These are phyloP conservation scores for Nicotiana noctiflora DNA, from an alignment of 257 asterid genomes.

Conservation along the genomic window DNA sequence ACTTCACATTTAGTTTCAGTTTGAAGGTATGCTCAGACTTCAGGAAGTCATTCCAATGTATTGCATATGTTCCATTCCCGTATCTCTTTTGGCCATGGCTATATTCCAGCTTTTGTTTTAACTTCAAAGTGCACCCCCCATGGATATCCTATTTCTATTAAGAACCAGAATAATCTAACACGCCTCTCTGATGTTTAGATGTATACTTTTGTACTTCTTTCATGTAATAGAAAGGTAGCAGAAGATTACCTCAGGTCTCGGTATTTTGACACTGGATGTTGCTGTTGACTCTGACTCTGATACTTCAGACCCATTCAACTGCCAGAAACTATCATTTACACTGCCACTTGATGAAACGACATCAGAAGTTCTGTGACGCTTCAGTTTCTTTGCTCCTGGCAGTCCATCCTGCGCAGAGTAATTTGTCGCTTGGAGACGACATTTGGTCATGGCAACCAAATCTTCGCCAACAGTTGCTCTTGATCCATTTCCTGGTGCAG, in stretches of 20 bases:
- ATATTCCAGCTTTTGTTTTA: background rate
- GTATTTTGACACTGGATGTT: slow-evolving; percentile 46
- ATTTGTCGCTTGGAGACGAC: slow-evolving; percentile 66
- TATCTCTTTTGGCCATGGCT: background rate
- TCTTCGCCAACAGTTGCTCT: slow-evolving; percentile 83
- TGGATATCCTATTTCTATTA: background rate
- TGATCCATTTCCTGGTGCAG: slow-evolving; percentile 87
- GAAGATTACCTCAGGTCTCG: slow-evolving; percentile 42
- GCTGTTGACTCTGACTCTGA: slow-evolving; percentile 78
- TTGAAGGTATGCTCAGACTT: no score
- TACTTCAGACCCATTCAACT: slow-evolving; percentile 47
- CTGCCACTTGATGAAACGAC: slow-evolving; percentile 65
- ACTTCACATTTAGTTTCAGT: no score
- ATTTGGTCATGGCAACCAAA: slow-evolving; percentile 76
- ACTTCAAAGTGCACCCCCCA: background rate
- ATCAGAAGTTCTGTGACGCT: slow-evolving; percentile 59
- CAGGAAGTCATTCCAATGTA: no score
- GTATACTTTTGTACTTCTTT: background rate
- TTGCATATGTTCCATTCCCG: background rate
- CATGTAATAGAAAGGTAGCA: slow-evolving; percentile 1
- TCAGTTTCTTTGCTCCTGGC: slow-evolving; percentile 60
- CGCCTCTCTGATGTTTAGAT: background rate
- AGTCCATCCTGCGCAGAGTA: slow-evolving; percentile 57
- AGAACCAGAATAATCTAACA: background rate
- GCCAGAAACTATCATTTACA: slow-evolving; percentile 47